These are phyloP conservation scores for Paratinospora sagittata DNA, from an alignment of 164 flowering plant species.

Conservation along the genomic window DNA sequence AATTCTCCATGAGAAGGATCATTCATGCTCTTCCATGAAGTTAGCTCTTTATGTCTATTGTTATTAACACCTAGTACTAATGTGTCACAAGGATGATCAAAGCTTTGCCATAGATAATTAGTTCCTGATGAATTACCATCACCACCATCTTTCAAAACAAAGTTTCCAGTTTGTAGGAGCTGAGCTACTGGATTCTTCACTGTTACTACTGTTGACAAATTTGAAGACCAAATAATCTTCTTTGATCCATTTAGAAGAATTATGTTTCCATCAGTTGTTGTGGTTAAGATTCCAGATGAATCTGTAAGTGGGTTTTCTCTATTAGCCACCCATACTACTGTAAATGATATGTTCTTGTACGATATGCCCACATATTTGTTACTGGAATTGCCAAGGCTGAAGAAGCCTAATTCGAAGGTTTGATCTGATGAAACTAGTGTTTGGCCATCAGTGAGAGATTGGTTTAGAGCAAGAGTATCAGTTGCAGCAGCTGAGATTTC, in stretches of 20 bases:
- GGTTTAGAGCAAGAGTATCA: too few relatives aligned
- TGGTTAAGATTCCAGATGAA: constrained; percentile 20
- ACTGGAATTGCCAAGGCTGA: constrained; percentile 10
- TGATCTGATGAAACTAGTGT: constrained; percentile 8
- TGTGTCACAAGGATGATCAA: constrained; percentile 11
- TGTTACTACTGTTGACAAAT: background rate
- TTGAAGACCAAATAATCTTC: constrained; percentile 1
- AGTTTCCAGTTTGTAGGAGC: constrained; percentile 9
- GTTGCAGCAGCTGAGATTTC: background rate
- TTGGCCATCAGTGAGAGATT: constrained; percentile 13
- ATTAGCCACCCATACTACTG: constrained; percentile 60
- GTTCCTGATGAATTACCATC: background rate
- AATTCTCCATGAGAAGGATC: constrained; percentile 3
- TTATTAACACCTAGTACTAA: constrained; percentile 3
- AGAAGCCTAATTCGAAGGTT: constrained; percentile 21
- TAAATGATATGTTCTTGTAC: constrained; percentile 19
- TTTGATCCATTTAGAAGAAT: background rate
- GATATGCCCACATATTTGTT: constrained; percentile 21
- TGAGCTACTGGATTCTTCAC: background rate
- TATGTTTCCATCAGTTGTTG: background rate
- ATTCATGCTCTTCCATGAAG: constrained; percentile 4
- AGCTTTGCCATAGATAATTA: constrained; percentile 19
- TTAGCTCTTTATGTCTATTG: background rate
- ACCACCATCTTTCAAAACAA: constrained; percentile 8
- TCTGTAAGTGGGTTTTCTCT: constrained; percentile 39